These are phyloP conservation scores for Raddia distichophylla DNA, from an alignment of 176 grass and related monocot species.

Conservation along the genomic window DNA sequence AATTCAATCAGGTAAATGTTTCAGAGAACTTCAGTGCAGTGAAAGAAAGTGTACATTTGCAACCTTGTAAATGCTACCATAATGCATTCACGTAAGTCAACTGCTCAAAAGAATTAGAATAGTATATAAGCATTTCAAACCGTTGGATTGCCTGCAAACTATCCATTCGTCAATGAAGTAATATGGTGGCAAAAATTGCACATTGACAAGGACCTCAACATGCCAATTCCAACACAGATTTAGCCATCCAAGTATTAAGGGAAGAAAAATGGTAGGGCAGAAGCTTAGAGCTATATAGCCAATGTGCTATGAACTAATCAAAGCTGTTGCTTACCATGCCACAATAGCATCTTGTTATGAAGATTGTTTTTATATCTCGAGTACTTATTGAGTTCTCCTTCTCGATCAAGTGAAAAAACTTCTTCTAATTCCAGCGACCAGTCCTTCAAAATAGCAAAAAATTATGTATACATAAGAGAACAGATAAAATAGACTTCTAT, in stretches of 20 bases:
- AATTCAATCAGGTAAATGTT: neutral
- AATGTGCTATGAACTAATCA: neutral
- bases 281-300: neutral
- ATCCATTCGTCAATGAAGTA: neutral
- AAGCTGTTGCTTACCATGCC: constrained; percentile 73
- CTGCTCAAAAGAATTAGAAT: neutral
- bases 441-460: constrained; percentile 53
- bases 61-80: neutral
- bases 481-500: neutral
- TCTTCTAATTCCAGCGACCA: constrained; percentile 94
- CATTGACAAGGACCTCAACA: neutral
- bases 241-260: neutral
- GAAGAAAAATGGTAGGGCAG: neutral
- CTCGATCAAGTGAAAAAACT: constrained; percentile 84
- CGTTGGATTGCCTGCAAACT: constrained; percentile 6
- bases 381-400: constrained; percentile 80
- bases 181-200: neutral
- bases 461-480: neutral
- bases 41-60: constrained; percentile 15
- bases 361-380: constrained; percentile 73
- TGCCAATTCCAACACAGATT: constrained; percentile 12
- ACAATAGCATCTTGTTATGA: constrained; percentile 94
- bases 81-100: neutral
- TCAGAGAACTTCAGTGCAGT: neutral
- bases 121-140: constrained; percentile 8